Base-by-base conservation (phyloP, 345 rosid genomes). In the Limnanthes douglasii region DNA sequence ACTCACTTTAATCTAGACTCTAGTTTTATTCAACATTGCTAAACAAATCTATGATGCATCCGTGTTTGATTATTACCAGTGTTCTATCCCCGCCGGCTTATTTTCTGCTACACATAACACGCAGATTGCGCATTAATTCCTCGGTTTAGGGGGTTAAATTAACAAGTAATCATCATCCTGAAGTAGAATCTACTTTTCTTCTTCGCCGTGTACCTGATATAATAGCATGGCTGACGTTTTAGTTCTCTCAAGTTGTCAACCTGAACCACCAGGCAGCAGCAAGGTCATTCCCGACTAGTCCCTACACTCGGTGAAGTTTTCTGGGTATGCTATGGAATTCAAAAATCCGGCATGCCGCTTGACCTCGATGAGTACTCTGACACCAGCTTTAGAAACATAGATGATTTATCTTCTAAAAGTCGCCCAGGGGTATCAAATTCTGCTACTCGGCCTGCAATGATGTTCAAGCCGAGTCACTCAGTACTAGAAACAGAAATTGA, bases 341-440 rank as follows among this genome's bases (percentile, higher is more conserved):
- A 90, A 59, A 70, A 59, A 17, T 90, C 99, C 20, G 96, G 78
- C 9, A 84, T 70, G 57, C 99, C 93, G 45, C 61, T 75, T 39
- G 99, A 90, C 59, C 99, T 90, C 50, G 94, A 66, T 1, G 96
- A 80, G 48, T 90, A 85, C 51, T 90, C 99, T 0, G 80, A 65
- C 31, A 90, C 99, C 55, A 90, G 56, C 75, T 90, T 90, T 18
- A 75, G 61, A 51, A 90, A 90, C 96, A 81, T 75, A 20, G 99
- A 85, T 36, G 94, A 61, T 60, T 83, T 85, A 45, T 90, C 94
- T 62, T 90, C 99, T 41, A 90, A 46, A 29, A 90, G 84, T 31
- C 69, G 52, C 1, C 37, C 39, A 3, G 99, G 99, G 31, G 85
- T 69, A 61, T 90, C 94, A 49, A 78, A 90, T 63, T 90, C 99